Conservation (phyloP, 441 rosid species). For the Brassica balearica region DNA sequence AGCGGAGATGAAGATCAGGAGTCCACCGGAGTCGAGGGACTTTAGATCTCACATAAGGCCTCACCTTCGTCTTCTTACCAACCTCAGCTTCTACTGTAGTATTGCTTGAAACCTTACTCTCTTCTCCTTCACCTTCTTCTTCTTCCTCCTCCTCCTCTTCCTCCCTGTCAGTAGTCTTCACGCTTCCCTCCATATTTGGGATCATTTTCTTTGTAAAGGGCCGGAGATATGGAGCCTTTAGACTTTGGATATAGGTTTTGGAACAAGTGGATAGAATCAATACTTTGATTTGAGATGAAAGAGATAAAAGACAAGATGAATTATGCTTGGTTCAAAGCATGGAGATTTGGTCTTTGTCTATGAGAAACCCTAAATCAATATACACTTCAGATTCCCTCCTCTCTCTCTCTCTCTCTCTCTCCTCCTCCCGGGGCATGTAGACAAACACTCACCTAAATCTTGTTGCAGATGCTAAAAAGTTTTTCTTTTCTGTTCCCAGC, state of each 20-base stretch:
- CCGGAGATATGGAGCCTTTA: background rate
- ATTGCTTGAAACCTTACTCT: constrained; percentile 67
- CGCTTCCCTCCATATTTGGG: constrained; percentile 22
- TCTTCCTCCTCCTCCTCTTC: constrained; percentile 18
- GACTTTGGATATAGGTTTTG: constrained; percentile 33
- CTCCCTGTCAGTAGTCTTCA: constrained; percentile 11
- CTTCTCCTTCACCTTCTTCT: constrained; percentile 49
- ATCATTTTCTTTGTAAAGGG: constrained; percentile 11
- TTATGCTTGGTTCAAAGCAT: constrained; percentile 41
- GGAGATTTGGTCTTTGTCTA: constrained; percentile 39
- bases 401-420: constrained; percentile 41
- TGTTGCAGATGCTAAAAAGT: constrained; percentile 43
- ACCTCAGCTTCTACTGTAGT: constrained; percentile 79
- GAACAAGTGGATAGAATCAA: constrained; percentile 28
- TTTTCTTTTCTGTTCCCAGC: constrained; percentile 44
- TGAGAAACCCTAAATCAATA: constrained; percentile 85
- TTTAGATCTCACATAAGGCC: constrained; percentile 94
- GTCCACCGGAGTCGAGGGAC: constrained; percentile 92
- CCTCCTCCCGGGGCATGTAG: constrained; percentile 57
- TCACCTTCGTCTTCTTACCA: constrained; percentile 59
- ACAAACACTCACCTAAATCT: constrained; percentile 60
- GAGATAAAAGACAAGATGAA: constrained; percentile 37
- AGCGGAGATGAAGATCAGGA: constrained; percentile 89
- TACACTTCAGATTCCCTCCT: constrained; percentile 48
- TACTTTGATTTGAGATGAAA: constrained; percentile 32